Evolutionary conservation across 352 stramenopile species (phyloP).

Genomic region (Pythium volutum): DNA sequence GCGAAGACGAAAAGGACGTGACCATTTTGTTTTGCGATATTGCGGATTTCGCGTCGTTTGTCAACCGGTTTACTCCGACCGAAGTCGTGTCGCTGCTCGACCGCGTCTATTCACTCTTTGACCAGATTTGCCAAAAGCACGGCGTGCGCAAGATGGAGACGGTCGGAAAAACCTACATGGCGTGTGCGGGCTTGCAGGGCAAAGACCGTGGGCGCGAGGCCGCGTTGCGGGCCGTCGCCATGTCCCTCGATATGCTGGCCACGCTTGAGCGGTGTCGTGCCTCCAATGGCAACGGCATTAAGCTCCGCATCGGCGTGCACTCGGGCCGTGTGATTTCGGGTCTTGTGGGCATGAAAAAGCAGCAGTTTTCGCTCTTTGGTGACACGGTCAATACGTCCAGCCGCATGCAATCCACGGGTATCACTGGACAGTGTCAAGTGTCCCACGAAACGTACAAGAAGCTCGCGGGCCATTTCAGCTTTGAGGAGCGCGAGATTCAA

Average conservation of each 20-base stretch:
- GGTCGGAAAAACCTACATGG: constrained; percentile 92
- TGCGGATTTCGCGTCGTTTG: constrained; percentile 73
- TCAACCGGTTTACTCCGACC: constrained; percentile 69
- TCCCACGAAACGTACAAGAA: constrained; percentile 85
- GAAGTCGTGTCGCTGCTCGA: constrained; percentile 87
- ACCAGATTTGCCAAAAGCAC: constrained; percentile 90
- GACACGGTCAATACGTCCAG: constrained; percentile 91
- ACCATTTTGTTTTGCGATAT: constrained; percentile 88
- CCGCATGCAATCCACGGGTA: constrained; percentile 88
- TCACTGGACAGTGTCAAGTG: constrained; percentile 76
- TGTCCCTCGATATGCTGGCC: constrained; percentile 76
- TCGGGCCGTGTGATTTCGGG: constrained; percentile 86
- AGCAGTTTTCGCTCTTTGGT: constrained; percentile 92
- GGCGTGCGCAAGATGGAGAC: constrained; percentile 93
- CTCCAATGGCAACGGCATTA: constrained; percentile 80
- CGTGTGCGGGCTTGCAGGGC: constrained; percentile 78
- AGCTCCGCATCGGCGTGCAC: constrained; percentile 90
- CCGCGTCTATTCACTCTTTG: constrained; percentile 91
- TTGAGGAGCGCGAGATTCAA: constrained; percentile 78
- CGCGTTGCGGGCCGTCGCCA: constrained; percentile 66
- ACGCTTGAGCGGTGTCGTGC: constrained; percentile 65
- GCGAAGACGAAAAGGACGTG: constrained; percentile 85
- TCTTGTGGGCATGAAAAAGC: constrained; percentile 91
- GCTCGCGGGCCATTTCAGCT: constrained; percentile 65
- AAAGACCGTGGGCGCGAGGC: constrained; percentile 75